Conservation (phyloP, 345 rosid genomes). For the Fremontodendron californicum region DNA sequence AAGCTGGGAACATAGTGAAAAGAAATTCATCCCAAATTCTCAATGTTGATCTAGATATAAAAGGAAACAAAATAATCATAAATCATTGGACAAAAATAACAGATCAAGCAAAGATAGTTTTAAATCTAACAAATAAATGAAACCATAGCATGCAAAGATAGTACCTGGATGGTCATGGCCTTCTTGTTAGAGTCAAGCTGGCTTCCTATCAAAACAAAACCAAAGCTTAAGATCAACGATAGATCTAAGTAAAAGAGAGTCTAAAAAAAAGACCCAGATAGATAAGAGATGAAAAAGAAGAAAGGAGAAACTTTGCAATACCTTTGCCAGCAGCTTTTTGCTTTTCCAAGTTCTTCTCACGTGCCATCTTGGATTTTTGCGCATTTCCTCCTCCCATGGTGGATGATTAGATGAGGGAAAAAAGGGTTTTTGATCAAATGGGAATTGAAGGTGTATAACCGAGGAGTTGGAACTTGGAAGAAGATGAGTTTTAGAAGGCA, state of each 20-base stretch:
- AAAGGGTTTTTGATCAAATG: not conserved
- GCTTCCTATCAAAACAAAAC: slow-evolving; percentile 46
- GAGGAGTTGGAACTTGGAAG: not conserved
- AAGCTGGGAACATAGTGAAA: too few relatives aligned
- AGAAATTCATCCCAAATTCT: not conserved
- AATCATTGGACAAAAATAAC: not conserved
- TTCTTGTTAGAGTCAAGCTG: slow-evolving; percentile 89
- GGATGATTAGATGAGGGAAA: not conserved
- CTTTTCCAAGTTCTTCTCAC: slow-evolving; percentile 48
- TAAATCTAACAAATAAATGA: not conserved
- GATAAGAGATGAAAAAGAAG: not conserved
- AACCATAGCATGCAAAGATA: slow-evolving; percentile 5
- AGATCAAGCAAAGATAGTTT: not conserved
- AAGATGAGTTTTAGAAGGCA: not conserved
- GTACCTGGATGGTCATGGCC: slow-evolving; percentile 89
- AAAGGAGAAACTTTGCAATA: not conserved
- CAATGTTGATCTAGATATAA: not conserved
- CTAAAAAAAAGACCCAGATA: not conserved
- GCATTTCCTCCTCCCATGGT: slow-evolving; percentile 55
- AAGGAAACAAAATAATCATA: not conserved
- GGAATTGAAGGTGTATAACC: not conserved
- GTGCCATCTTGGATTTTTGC: slow-evolving; percentile 53
- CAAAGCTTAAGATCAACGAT: slow-evolving; percentile 9
- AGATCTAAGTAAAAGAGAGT: not conserved
- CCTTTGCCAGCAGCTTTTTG: slow-evolving; percentile 32